phyloP scores from a whole-genome alignment of 83 land plant genomes.

The Diphasiastrum complanatum region DNA sequence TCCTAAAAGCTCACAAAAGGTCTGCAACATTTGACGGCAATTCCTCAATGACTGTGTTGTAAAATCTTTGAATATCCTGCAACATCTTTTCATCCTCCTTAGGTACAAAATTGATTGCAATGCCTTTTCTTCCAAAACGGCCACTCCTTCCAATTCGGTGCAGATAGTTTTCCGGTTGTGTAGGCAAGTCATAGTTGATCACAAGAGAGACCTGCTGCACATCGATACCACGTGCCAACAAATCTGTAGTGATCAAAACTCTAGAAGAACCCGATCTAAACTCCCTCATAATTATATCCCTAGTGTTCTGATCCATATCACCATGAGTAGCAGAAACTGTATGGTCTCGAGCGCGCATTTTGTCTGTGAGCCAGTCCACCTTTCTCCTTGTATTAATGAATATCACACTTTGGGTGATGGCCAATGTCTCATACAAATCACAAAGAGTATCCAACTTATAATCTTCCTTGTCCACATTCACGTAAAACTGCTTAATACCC shows the following conservation, averaged over 20 bases:
- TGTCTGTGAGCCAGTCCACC: conserved; percentile 80
- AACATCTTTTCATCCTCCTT: conserved; percentile 69
- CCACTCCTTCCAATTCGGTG: conserved; percentile 81
- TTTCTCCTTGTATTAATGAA: conserved; percentile 61
- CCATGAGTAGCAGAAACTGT: conserved; percentile 78
- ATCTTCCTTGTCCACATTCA: conserved; percentile 33
- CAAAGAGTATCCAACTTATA: conserved; percentile 39
- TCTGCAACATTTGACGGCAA: conserved; percentile 58
- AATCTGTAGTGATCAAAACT: conserved; percentile 69
- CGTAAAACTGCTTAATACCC: conserved; percentile 53
- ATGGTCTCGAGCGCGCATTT: conserved; percentile 70
- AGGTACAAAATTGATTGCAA: conserved; percentile 64
- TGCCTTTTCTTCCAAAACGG: conserved; percentile 71
- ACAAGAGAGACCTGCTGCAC: conserved; percentile 75
- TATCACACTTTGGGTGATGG: conserved; percentile 57
- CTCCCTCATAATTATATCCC: conserved; percentile 74
- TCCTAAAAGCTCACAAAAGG: conserved; percentile 47
- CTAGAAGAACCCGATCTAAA: conserved; percentile 74
- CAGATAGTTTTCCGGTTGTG: conserved; percentile 78
- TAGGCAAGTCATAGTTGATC: conserved; percentile 72
- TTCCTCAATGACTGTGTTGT: conserved; percentile 60
- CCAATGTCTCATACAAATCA: conserved; percentile 43
- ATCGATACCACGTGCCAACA: conserved; percentile 70
- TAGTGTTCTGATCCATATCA: conserved; percentile 74
- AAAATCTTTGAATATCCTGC: conserved; percentile 61